Conservation (phyloP, 2,329 filamentous ascomycete genomes). For the Diplodia seriata region DNA sequence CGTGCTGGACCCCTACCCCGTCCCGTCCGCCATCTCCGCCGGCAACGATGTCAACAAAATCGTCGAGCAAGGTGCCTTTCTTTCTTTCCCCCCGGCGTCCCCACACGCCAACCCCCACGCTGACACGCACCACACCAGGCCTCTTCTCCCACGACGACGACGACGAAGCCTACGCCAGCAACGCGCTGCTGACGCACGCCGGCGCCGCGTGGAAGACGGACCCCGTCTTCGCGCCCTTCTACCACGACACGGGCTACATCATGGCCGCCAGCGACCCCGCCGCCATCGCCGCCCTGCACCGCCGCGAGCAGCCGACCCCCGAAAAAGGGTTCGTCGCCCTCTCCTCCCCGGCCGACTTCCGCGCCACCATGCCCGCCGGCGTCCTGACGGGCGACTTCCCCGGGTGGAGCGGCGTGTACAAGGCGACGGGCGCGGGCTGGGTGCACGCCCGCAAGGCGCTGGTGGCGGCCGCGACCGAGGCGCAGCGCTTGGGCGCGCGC, state of each 20-base stretch:
- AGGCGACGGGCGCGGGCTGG: slow-evolving; percentile 58
- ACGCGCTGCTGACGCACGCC: slow-evolving; percentile 35
- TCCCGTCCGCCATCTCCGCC: slow-evolving; percentile 57
- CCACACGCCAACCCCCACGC: background rate
- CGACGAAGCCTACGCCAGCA: slow-evolving; percentile 24
- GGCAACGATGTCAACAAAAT: slow-evolving; percentile 62
- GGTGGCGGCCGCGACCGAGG: slow-evolving; percentile 54
- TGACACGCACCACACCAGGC: background rate
- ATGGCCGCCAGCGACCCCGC: slow-evolving; percentile 53
- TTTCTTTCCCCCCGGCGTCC: background rate
- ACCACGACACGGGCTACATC: slow-evolving; percentile 58
- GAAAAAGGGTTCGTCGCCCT: slow-evolving; percentile 43
- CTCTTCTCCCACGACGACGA: slow-evolving; percentile 21
- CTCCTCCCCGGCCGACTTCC: slow-evolving; percentile 55
- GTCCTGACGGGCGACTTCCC: slow-evolving; percentile 59
- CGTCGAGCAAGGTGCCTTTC: slow-evolving; percentile 49
- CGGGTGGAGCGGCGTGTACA: slow-evolving; percentile 60
- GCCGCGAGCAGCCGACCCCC: slow-evolving; percentile 43
- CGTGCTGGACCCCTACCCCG: slow-evolving; percentile 56
- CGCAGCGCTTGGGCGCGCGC: slow-evolving; percentile 54
- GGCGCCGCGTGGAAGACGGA: slow-evolving; percentile 54
- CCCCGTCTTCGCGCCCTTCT: slow-evolving; percentile 52
- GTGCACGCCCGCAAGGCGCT: slow-evolving; percentile 61
- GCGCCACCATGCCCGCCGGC: slow-evolving; percentile 59
- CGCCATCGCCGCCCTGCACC: slow-evolving; percentile 48